A percentile compares a stretch with the other conserved stretches of the same genome.
Evolutionary conservation across 2,329 filamentous ascomycete species (phyloP).

Genomic region (Exserohilum turcica): DNA sequence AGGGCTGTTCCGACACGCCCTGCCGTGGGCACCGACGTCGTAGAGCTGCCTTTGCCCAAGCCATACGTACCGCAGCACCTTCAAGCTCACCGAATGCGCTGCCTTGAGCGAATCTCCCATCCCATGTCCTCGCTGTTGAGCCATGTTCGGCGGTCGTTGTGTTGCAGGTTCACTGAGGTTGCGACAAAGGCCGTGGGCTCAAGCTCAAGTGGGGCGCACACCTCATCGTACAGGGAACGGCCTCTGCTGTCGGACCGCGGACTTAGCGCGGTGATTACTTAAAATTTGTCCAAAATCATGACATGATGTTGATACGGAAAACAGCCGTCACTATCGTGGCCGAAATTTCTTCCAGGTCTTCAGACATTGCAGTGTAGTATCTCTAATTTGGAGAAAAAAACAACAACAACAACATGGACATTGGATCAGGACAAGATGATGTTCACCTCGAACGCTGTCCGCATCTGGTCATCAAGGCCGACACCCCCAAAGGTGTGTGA

Average conservation of each 20-base stretch:
- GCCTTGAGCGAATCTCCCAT: slow-evolving; percentile 47
- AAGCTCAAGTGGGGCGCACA: slow-evolving; percentile 19
- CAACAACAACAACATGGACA: no score
- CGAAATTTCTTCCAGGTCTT: neutral
- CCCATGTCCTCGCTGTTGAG: slow-evolving; percentile 48
- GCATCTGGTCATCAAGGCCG: slow-evolving; percentile 50
- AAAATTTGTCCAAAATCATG: slow-evolving; percentile 7
- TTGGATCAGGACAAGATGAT: slow-evolving; percentile 5
- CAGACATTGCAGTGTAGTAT: neutral
- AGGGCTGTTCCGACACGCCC: neutral
- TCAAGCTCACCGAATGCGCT: slow-evolving; percentile 83
- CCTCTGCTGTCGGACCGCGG: slow-evolving; percentile 3
- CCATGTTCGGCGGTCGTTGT: slow-evolving; percentile 33
- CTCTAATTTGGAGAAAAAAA: neutral
- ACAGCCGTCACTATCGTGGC: neutral
- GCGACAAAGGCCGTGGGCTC: slow-evolving; percentile 14
- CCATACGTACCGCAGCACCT: slow-evolving; percentile 74
- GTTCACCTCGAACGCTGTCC: slow-evolving; percentile 50
- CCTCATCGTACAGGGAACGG: slow-evolving; percentile 5
- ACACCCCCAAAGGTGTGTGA: slow-evolving; percentile 58
- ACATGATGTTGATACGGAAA: neutral
- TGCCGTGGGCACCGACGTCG: neutral
- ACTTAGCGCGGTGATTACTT: slow-evolving; percentile 10
- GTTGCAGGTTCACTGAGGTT: slow-evolving; percentile 3
- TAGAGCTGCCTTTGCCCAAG: neutral